Conservation (phyloP, 1,284 basidiomycete genomes). For the Moesziomyces parantarcticus region DNA sequence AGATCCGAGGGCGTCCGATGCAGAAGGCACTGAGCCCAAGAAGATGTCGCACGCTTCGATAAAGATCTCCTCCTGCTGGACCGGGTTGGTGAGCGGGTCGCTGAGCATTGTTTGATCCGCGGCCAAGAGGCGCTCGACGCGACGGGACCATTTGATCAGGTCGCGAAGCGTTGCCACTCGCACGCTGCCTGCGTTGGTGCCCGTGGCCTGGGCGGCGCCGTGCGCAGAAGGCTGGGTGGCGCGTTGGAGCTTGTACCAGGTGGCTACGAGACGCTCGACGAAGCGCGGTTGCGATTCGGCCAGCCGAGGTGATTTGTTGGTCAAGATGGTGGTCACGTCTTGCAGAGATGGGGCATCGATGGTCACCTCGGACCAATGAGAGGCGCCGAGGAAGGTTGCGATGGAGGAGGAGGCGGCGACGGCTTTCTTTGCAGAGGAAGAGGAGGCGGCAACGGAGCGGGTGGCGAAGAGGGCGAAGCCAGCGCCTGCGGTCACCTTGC, state of each 20-base stretch:
- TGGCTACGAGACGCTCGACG: conserved; percentile 46
- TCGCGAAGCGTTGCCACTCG: conserved; percentile 77
- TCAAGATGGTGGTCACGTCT: conserved; percentile 58
- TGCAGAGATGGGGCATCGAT: conserved; percentile 40
- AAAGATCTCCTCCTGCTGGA: conserved; percentile 87
- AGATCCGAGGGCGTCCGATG: conserved; percentile 9
- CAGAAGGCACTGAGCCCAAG: conserved; percentile 75
- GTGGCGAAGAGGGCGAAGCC: conserved; percentile 70
- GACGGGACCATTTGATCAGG: conserved; percentile 85
- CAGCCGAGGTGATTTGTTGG: conserved; percentile 41
- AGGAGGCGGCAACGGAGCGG: conserved; percentile 45
- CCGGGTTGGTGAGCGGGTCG: conserved; percentile 74
- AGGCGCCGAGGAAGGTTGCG: conserved; percentile 77
- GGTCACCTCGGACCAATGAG: conserved; percentile 63
- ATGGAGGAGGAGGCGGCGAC: conserved; percentile 15
- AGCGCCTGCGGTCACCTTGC: conserved; percentile 67
- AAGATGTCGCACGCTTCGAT: conserved; percentile 92
- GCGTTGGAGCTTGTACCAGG: conserved; percentile 53
- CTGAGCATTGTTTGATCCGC: conserved; percentile 15
- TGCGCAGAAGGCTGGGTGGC: conserved; percentile 34
- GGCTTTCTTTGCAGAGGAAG: conserved; percentile 66
- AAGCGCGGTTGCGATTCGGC: conserved; percentile 28
- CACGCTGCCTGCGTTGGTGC: conserved; percentile 28
- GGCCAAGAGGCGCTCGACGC: conserved; percentile 74
- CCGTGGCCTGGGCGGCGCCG: conserved; percentile 4